A percentile compares a stretch with the other conserved stretches of the same genome.
Conservation (phyloP, 192 early-diverging fungal species). For the Rhizoclosmatium globosum region DNA sequence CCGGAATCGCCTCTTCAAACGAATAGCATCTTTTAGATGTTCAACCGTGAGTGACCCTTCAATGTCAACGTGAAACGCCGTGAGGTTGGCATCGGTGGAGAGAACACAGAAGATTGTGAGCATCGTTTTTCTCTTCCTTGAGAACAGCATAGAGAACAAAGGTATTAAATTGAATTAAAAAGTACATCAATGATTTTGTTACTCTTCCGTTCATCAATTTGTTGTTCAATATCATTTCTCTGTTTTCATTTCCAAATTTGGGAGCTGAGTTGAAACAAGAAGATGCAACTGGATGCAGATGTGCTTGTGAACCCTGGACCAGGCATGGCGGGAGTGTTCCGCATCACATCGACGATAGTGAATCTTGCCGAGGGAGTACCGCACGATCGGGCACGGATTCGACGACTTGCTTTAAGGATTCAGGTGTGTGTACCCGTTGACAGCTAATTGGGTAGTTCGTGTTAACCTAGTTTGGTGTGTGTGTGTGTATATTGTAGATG, state of each 20-base stretch:
- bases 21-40: neutral
- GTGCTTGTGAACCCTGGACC: conserved; percentile 27
- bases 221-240: too few relatives aligned
- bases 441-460: neutral
- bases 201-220: too few relatives aligned
- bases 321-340: conserved; percentile 35
- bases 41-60: neutral
- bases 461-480: neutral
- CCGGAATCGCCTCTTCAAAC: neutral
- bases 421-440: conserved; percentile 16
- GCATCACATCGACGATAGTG: conserved; percentile 25
- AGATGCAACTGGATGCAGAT: neutral
- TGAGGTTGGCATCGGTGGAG: neutral
- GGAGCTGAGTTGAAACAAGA: too few relatives aligned
- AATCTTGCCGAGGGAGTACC: conserved; percentile 5
- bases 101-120: neutral
- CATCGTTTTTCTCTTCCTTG: neutral
- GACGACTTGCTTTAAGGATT: conserved; percentile 27
- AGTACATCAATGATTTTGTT: too few relatives aligned
- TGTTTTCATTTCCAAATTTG: too few relatives aligned
- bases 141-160: neutral
- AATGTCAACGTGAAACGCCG: neutral
- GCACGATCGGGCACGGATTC: conserved; percentile 17
- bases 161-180: neutral
- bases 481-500: neutral